Evolutionary conservation across 208 protist genomes (phyloP).

Genomic region (Leishmania turanica): DNA sequence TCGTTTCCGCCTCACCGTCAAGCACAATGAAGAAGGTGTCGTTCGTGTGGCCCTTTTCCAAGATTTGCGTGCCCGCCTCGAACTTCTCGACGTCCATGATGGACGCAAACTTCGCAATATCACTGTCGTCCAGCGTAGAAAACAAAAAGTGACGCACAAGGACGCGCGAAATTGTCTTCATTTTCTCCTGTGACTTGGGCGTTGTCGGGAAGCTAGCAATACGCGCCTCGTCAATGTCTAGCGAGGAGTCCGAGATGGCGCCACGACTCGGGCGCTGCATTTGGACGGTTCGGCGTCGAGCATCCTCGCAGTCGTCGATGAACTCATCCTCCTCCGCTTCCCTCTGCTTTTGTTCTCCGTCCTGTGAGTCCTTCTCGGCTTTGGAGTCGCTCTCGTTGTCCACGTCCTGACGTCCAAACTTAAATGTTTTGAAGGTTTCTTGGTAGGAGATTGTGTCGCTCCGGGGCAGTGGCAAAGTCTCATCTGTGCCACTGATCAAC

Average conservation of each 20-base stretch:
- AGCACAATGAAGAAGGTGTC: slow-evolving; percentile 75
- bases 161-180: slow-evolving; percentile 52
- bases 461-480: background rate
- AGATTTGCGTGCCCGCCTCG: slow-evolving; percentile 29
- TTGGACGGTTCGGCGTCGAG: slow-evolving; percentile 39
- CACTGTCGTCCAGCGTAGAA: slow-evolving; percentile 68
- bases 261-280: slow-evolving; percentile 53
- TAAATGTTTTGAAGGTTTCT: slow-evolving; percentile 33
- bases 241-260: slow-evolving; percentile 48
- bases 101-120: slow-evolving; percentile 52
- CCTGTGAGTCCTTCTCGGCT: slow-evolving; percentile 10
- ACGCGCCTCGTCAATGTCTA: slow-evolving; percentile 50
- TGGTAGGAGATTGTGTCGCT: slow-evolving; percentile 8
- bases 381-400: slow-evolving; percentile 12
- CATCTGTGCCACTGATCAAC: background rate
- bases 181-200: slow-evolving; percentile 62
- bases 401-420: slow-evolving; percentile 27
- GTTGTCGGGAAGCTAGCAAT: slow-evolving; percentile 46
- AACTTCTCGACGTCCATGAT: slow-evolving; percentile 64
- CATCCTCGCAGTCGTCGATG: slow-evolving; percentile 57
- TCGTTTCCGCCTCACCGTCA: slow-evolving; percentile 50
- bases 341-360: background rate
- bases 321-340: slow-evolving; percentile 24
- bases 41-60: slow-evolving; percentile 40
- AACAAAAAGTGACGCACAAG: slow-evolving; percentile 78